Conservation (phyloP, 768 basidiomycete genomes). For the Austroboletus eburneus region DNA sequence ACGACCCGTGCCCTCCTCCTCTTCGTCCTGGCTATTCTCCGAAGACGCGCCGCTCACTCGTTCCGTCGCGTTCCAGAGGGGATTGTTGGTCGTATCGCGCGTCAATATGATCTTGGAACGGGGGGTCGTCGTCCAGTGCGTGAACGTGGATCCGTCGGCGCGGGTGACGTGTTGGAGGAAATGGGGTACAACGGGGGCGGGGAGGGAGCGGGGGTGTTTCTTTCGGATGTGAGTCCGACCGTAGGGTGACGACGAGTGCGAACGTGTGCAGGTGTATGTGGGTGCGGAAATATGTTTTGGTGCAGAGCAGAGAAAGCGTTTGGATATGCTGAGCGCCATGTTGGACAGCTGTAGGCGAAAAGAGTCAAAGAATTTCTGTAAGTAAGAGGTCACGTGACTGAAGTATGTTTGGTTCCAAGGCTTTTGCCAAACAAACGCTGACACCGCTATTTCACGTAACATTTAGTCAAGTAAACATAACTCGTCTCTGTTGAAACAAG, state of each 20-base stretch:
- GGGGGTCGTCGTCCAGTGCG: slow-evolving; percentile 86
- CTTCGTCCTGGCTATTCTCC: slow-evolving; percentile 51
- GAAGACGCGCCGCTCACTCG: slow-evolving; percentile 47
- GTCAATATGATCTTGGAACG: slow-evolving; percentile 72
- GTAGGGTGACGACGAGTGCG: slow-evolving; percentile 71
- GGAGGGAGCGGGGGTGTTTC: slow-evolving; percentile 60
- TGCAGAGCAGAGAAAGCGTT: slow-evolving; percentile 5
- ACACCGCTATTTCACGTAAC: no score
- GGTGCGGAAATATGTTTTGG: background rate
- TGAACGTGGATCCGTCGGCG: slow-evolving; percentile 85
- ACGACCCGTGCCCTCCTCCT: slow-evolving; percentile 68
- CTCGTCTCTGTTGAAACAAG: no score
- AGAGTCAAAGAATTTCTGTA: background rate
- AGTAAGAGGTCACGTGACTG: background rate
- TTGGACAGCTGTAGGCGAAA: background rate
- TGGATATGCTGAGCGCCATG: slow-evolving; percentile 16
- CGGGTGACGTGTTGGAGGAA: slow-evolving; percentile 84
- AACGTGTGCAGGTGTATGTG: slow-evolving; percentile 28
- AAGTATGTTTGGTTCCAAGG: slow-evolving; percentile 17
- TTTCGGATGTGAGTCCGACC: slow-evolving; percentile 83
- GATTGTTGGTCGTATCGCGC: slow-evolving; percentile 86
- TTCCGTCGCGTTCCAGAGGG: slow-evolving; percentile 74
- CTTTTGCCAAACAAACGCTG: slow-evolving; percentile 21
- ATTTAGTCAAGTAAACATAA: no score
- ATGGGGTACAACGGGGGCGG: slow-evolving; percentile 80